Base-by-base conservation (phyloP, 805 yeast genomes). In the Jamesozyma gamospora region DNA sequence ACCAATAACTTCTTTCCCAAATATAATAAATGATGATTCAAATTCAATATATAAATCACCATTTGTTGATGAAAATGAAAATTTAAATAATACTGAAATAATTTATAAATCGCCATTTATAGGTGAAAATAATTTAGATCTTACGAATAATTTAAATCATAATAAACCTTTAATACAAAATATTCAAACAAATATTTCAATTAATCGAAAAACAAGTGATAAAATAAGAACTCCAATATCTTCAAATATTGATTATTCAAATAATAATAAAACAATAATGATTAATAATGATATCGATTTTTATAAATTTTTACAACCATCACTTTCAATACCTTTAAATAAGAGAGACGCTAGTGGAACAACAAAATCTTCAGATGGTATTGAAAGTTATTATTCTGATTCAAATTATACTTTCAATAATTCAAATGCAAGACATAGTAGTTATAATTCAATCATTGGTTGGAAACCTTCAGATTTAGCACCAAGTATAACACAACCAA, bases 401-500 rank as follows among this genome's bases (percentile, higher is more conserved):
- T 49, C 62, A 12, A 57, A 55, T 40, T 59, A 59, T 37, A 56
- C 63, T 1, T 58, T 59, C 39, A 59, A 58, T 40, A 56, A 57
- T 24, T 53, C 55, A 7, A 47, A 45, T 19, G 50, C 55, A 3
- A 48, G 62, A 34, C 60, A 56, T 18, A 52, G 58, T 16, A 59
- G 63, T 39, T 58, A 52, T 33, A 57, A 53, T 35, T 57, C 62
- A 1, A 35, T 60, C 7, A 35, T 51, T 10, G 64, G 64, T 17
- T 60, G 55, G 18, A 56, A 50, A 29, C 65, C 63, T 6, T 43
- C 58, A 24, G 55, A 56, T 11, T 40, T 52, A 15, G 58, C 51
- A 18, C 62, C 64, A 2, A 60, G 63, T 40, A 53, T 60, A 15
- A 59, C 62, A 3, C 53, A 75, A 15, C 83, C 84, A 0, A 66